These are phyloP conservation scores for Pugionium cornutum DNA, from an alignment of 345 rosid species.

Conservation along the genomic window DNA sequence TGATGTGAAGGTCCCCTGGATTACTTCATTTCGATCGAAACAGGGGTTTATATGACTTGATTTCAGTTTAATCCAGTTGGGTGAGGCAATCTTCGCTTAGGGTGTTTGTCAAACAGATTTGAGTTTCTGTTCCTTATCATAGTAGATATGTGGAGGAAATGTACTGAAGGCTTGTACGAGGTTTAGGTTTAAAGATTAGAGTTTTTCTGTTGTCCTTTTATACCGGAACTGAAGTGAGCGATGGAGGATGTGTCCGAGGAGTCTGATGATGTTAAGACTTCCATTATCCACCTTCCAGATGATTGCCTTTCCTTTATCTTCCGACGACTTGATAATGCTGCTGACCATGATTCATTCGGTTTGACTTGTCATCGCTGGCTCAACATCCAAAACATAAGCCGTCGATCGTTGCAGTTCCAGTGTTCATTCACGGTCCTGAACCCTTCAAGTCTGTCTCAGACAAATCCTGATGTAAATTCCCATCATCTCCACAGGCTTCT, in stretches of 20 bases:
- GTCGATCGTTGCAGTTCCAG: conserved; percentile 56
- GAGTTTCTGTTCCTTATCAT: background rate
- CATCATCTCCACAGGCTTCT: conserved; percentile 62
- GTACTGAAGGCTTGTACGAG: too few relatives aligned
- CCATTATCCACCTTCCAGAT: conserved; percentile 62
- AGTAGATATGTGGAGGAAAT: background rate
- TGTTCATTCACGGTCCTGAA: conserved; percentile 48
- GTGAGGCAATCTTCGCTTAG: conserved; percentile 46
- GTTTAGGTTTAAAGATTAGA: background rate
- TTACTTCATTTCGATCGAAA: conserved; percentile 31
- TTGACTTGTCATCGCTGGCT: conserved; percentile 72
- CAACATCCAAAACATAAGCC: conserved; percentile 54
- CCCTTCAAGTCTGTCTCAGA: conserved; percentile 43
- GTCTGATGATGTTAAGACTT: conserved; percentile 36
- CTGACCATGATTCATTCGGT: conserved; percentile 73
- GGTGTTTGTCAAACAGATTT: conserved; percentile 59
- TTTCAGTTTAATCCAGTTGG: conserved; percentile 42
- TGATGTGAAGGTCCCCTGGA: conserved; percentile 7
- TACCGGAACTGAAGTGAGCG: conserved; percentile 22
- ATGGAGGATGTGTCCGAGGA: conserved; percentile 47
- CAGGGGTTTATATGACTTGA: conserved; percentile 53
- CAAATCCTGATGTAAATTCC: conserved; percentile 37
- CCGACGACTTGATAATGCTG: conserved; percentile 45
- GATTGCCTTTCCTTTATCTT: conserved; percentile 73
- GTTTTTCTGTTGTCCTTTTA: background rate